Evolutionary conservation across 495 filamentous ascomycete genomes (phyloP), one percentile per base, ranked within the genome.

Genomic region (Podospora fimiseda): DNA sequence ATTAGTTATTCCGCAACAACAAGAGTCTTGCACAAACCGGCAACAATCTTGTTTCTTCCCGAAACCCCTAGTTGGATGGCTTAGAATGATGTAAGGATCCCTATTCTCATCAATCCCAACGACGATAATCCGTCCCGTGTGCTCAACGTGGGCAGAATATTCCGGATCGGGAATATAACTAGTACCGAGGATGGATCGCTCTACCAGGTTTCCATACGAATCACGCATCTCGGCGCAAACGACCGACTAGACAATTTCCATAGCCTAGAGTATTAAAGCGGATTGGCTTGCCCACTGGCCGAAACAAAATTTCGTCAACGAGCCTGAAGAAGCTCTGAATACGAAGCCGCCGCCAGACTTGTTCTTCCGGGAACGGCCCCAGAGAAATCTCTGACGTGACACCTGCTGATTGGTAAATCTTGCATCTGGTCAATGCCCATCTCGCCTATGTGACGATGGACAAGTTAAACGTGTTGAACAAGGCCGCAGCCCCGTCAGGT

Each of bases 101-200:
- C 86, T 77, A 30, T 88, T 81, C 51, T 77, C 76, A 49, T 89
- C 88, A 40, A 96, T 79, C 40, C 92, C 90, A 53, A 97, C 80
- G 0, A 97, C 75, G 8, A 96, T 60, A 15, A 99, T 87, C 45
- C 93, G 80, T 1, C 93, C 93, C 42, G 81, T 75, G 14, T 80
- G 74, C 9, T 76, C 70, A 27, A 64, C 60, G n/a, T 49, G 47
- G 19, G 57, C 50, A 9, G 60, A 54, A 8, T 43, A 40, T 9
- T 66, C 64, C 11, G 75, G 75, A 30, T 91, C 84, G 37, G 83
- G 78, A 42, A 92, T 55, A 56, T 81, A 90, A 27, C 86, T 83
- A 13, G 94, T 96, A 8, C 93, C 93, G 2, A 96, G 84, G 19
- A 99, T 66, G 59, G 96, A 96, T 14, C 89, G 74, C 62, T 98